Evolutionary conservation across 352 stramenopile species (phyloP), one percentile per base, ranked within the genome.

Genomic region (Phytophthora pini): DNA sequence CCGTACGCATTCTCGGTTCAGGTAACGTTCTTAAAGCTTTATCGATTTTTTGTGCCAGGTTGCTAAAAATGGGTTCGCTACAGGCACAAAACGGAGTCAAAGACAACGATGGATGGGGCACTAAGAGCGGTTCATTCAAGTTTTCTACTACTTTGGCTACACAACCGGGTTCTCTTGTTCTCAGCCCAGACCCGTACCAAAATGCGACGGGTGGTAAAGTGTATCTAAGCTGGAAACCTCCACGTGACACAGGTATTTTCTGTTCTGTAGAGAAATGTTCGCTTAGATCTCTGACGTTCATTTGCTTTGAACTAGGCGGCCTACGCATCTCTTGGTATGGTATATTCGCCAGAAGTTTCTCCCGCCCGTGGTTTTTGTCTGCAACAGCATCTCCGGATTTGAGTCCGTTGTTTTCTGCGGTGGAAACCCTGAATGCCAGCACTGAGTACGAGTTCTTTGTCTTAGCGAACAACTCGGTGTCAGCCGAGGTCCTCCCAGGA

Each of bases 381-480:
- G 27, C 64, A 2, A 56, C 53, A n/a, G 57, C 58, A 2, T 15
- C 61, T 5, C 38, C 65, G 1, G 38, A 55, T n/a, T 27, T 48
- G 9, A 43, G 43, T 5, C 56, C 59, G 11, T 41, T 61, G 4
- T 77, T 54, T 8, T 52, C 51, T 2, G 17, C 46, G 0, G 70
- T 82, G 26, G 56, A 72, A 8, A 29, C 32, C 1, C 56, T 93
- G 5, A 71, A 76, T 11, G 84, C 80, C 1, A 68, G 58, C 0
- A 75, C 61, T 22, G 68, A 54, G 22, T 91, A 93, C 59, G 51
- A 80, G 22, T 77, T 88, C 12, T 79, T 87, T 13, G 80, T 89
- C 2, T 26, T 93, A 2, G 75, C 80, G 0, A 32, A 69, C 10
- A 91, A 80, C 27, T 48, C 60, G 1, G 31, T 80, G 3, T 10